These are phyloP conservation scores for Diaporthe batatas DNA, from an alignment of 2,329 filamentous ascomycete genomes.

Conservation along the genomic window DNA sequence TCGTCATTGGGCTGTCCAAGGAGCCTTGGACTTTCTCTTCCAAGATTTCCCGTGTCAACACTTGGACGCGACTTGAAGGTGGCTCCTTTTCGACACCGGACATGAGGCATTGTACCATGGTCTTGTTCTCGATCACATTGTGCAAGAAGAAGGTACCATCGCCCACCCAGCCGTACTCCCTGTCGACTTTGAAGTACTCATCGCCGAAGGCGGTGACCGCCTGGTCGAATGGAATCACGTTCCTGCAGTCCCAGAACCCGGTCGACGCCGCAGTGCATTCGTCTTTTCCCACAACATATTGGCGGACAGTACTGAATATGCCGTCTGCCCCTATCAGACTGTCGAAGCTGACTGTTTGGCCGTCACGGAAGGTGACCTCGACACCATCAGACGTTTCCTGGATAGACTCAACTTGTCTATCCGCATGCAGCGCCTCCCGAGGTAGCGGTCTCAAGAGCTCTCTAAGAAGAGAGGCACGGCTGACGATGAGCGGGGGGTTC, in stretches of 20 bases:
- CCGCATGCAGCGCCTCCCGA: background rate
- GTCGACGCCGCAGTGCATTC: constrained; percentile 1
- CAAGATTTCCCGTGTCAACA: constrained; percentile 3
- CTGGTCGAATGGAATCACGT: constrained; percentile 2
- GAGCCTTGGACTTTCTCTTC: constrained; percentile 4
- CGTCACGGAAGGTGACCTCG: background rate
- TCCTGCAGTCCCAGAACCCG: constrained; percentile 4
- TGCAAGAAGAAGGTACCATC: constrained; percentile 2
- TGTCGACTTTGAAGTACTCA: constrained; percentile 3
- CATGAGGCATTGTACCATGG: constrained; percentile 6
- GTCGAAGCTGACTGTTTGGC: constrained; percentile 3
- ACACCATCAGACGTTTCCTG: constrained; percentile 5
- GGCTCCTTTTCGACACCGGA: constrained; percentile 2
- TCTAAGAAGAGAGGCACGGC: constrained; percentile 4
- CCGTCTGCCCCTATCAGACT: constrained; percentile 3
- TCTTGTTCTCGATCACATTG: constrained; percentile 6
- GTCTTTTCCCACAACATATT: background rate
- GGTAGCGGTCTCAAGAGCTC: background rate
- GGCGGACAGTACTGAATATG: constrained; percentile 3
- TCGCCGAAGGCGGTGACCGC: constrained; percentile 1
- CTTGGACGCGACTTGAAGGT: background rate
- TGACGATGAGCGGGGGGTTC: background rate
- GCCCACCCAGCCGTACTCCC: constrained; percentile 5
- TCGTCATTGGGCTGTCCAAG: background rate
- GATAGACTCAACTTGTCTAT: background rate